These are phyloP conservation scores for Mucor sp. DNA, from an alignment of 371 early-diverging fungal species.

Conservation along the genomic window DNA sequence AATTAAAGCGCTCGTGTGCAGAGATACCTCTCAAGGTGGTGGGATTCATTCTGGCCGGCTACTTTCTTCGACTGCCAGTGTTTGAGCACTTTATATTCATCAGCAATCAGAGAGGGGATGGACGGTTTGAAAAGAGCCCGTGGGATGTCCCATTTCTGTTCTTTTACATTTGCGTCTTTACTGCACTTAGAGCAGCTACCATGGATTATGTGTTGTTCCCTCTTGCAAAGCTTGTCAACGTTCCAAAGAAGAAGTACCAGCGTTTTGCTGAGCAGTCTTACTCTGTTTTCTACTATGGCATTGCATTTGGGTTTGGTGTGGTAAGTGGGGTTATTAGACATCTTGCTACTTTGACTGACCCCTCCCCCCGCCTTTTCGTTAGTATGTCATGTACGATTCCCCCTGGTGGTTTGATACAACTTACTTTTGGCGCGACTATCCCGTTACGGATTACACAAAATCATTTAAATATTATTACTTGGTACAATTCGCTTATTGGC, in stretches of 20 bases:
- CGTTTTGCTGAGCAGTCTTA: conserved; percentile 77
- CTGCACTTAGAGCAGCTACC: conserved; percentile 56
- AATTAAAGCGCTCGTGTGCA: background rate
- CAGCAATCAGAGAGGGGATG: conserved; percentile 38
- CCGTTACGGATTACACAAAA: conserved; percentile 55
- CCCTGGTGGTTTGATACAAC: conserved; percentile 69
- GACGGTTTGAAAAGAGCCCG: conserved; percentile 55
- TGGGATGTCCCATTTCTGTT: conserved; percentile 60
- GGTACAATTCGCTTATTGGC: conserved; percentile 72
- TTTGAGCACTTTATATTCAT: conserved; percentile 48
- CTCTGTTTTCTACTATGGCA: conserved; percentile 60
- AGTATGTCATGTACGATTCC: conserved; percentile 55
- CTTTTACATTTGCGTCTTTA: conserved; percentile 67
- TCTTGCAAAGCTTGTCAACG: conserved; percentile 41
- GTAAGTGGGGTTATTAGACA: conserved; percentile 34
- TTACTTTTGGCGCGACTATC: conserved; percentile 67
- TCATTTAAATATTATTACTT: conserved; percentile 71
- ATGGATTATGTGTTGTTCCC: conserved; percentile 63
- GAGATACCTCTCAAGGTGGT: conserved; percentile 9
- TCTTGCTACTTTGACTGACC: background rate
- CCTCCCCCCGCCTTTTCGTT: conserved; percentile 36
- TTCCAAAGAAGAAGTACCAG: conserved; percentile 48
- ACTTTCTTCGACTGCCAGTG: conserved; percentile 37
- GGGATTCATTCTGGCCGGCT: conserved; percentile 18
- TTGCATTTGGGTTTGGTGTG: conserved; percentile 46